A percentile compares a stretch with the other conserved stretches of the same genome.
Evolutionary conservation across 176 grass and related monocot species (phyloP).

Genomic region (Phyllostachys edulis): DNA sequence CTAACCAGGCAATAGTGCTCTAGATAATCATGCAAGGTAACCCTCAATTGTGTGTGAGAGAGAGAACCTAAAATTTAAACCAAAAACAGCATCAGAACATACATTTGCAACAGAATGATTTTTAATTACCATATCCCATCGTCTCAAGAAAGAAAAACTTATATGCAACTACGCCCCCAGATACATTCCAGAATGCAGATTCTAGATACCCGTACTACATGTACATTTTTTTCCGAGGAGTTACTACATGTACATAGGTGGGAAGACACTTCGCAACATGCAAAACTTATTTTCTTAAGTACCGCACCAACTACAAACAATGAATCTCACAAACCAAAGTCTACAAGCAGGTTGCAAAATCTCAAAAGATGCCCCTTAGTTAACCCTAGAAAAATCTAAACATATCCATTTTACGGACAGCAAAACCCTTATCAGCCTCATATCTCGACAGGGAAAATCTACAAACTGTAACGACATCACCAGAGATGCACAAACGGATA

Average conservation of each 20-base stretch:
- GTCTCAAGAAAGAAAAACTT: background rate
- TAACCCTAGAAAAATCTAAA: background rate
- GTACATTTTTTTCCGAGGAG: too few species aligned
- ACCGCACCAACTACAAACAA: background rate
- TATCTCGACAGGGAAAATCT: too few species aligned
- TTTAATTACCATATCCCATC: background rate
- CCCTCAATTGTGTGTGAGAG: background rate
- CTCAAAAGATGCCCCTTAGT: background rate
- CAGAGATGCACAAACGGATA: too few species aligned
- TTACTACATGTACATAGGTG: background rate
- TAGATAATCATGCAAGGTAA: background rate
- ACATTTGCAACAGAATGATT: background rate
- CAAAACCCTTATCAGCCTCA: background rate
- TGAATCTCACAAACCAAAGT: background rate
- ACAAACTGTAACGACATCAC: too few species aligned
- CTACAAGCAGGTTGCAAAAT: background rate
- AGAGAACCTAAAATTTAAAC: background rate
- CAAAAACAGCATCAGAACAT: background rate
- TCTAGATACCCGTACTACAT: background rate
- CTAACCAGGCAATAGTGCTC: background rate
- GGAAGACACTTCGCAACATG: background rate
- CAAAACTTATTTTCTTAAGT: background rate
- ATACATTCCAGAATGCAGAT: background rate
- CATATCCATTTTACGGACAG: background rate
- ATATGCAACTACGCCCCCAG: background rate